Conservation (phyloP, 805 yeast species). For the Teunomyces pallodes region DNA sequence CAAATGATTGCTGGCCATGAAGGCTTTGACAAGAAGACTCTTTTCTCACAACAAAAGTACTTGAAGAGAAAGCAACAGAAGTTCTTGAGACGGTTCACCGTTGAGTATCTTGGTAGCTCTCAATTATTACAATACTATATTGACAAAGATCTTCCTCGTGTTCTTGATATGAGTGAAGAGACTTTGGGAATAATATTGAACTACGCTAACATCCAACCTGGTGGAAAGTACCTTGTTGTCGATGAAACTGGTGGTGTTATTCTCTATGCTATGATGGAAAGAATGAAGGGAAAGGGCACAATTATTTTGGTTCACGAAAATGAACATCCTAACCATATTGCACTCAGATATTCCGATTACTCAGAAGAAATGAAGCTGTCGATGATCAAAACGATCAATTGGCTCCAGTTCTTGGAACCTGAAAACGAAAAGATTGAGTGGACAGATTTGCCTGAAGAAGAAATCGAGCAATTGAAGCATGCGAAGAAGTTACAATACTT, state of each 20-base stretch:
- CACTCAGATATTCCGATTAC: conserved; percentile 65
- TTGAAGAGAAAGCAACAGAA: conserved; percentile 88
- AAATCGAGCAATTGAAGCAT: conserved; percentile 54
- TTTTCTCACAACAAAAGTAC: conserved; percentile 88
- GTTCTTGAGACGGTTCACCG: conserved; percentile 80
- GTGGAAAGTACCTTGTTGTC: conserved; percentile 81
- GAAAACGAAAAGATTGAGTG: conserved; percentile 51
- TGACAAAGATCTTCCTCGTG: conserved; percentile 71
- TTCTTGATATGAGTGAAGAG: conserved; percentile 83
- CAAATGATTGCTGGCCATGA: conserved; percentile 80
- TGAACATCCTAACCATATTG: conserved; percentile 83
- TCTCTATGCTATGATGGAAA: conserved; percentile 79
- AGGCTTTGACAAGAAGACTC: conserved; percentile 84
- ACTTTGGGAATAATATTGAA: conserved; percentile 74
- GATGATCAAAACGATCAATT: conserved; percentile 67
- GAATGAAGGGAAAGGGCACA: conserved; percentile 77
- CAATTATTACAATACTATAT: conserved; percentile 69
- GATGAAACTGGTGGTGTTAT: conserved; percentile 97
- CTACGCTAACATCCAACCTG: conserved; percentile 80
- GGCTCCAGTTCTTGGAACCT: conserved; percentile 83
- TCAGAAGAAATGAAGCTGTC: conserved; percentile 48
- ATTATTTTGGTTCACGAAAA: conserved; percentile 83
- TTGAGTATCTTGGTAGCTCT: conserved; percentile 70
- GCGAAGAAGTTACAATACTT: conserved; percentile 63
- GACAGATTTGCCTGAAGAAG: conserved; percentile 49